These are phyloP conservation scores for Fusarium torulosum DNA, from an alignment of 2,329 filamentous ascomycete genomes.

Conservation along the genomic window DNA sequence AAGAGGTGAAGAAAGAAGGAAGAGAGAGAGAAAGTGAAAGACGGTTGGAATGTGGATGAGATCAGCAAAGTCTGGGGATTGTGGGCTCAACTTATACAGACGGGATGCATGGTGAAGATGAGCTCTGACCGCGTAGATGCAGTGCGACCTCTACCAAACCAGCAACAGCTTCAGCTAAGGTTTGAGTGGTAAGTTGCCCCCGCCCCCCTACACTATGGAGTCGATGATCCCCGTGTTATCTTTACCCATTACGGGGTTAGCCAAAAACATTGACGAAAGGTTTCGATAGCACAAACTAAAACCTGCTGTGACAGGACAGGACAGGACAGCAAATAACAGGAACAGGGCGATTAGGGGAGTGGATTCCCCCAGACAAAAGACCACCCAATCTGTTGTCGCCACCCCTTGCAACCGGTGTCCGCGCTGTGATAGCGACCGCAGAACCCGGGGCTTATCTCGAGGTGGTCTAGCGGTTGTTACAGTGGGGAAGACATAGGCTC, in stretches of 20 bases:
- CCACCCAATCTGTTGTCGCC: neutral
- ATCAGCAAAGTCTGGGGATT: conserved; percentile 30
- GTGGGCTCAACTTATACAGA: conserved; percentile 40
- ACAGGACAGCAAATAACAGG: no score
- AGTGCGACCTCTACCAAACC: neutral
- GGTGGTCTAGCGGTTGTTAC: conserved; percentile 1
- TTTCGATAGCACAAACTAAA: neutral
- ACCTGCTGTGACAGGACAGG: conserved; percentile 15
- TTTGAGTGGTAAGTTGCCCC: conserved; percentile 7
- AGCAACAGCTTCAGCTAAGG: neutral
- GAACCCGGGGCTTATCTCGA: conserved; percentile 5
- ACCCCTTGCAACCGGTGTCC: conserved; percentile 10
- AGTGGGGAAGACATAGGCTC: no score
- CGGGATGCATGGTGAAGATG: neutral
- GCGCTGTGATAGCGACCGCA: conserved; percentile 8
- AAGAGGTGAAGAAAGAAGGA: conserved; percentile 3
- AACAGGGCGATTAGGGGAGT: neutral
- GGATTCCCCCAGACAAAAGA: neutral
- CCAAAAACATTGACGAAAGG: neutral
- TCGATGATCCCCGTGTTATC: conserved; percentile 27
- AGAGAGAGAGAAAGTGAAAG: conserved; percentile 1
- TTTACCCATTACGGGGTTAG: conserved; percentile 21
- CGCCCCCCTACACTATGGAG: conserved; percentile 24
- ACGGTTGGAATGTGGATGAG: conserved; percentile 23
- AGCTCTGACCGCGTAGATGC: conserved; percentile 10